Evolutionary conservation across 257 asterid genomes (phyloP).

Genomic region (Phtheirospermum japonicum): DNA sequence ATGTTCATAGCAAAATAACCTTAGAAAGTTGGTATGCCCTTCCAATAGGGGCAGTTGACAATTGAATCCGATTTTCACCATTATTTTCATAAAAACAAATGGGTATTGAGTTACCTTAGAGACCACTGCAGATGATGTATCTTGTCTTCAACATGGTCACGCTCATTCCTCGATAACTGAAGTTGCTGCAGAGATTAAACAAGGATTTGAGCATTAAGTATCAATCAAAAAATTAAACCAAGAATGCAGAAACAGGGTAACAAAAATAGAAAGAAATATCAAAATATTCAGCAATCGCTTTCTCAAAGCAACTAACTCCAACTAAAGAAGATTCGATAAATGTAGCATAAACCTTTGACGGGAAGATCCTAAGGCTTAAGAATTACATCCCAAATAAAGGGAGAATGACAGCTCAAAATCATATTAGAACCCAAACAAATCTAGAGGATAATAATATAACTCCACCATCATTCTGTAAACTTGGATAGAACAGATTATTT

Average conservation of each 20-base stretch:
- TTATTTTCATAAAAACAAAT: too few species aligned
- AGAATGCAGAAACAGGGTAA: too few species aligned
- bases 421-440: slow-evolving; percentile 8
- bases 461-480: not conserved
- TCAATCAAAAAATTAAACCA: slow-evolving; percentile 1
- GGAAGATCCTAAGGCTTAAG: too few species aligned
- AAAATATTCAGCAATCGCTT: too few species aligned
- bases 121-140: slow-evolving; percentile 86
- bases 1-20: too few species aligned
- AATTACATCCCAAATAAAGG: slow-evolving; percentile 1
- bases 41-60: too few species aligned
- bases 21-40: too few species aligned
- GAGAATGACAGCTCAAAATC: slow-evolving; percentile 6
- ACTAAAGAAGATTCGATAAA: too few species aligned
- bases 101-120: slow-evolving; percentile 49
- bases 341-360: slow-evolving; percentile 12
- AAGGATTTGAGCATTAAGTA: slow-evolving; percentile 13
- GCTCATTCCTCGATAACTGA: slow-evolving; percentile 69
- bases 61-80: too few species aligned
- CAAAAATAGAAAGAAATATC: too few species aligned
- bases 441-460: slow-evolving; percentile 9
- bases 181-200: slow-evolving; percentile 56
- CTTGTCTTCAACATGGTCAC: slow-evolving; percentile 80
- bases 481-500: too few species aligned
- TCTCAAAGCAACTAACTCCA: too few species aligned